A percentile compares a stretch with the other conserved stretches of the same genome.
phyloP scores from a whole-genome alignment of 306 rosid species.

The Rosa chinensis region DNA sequence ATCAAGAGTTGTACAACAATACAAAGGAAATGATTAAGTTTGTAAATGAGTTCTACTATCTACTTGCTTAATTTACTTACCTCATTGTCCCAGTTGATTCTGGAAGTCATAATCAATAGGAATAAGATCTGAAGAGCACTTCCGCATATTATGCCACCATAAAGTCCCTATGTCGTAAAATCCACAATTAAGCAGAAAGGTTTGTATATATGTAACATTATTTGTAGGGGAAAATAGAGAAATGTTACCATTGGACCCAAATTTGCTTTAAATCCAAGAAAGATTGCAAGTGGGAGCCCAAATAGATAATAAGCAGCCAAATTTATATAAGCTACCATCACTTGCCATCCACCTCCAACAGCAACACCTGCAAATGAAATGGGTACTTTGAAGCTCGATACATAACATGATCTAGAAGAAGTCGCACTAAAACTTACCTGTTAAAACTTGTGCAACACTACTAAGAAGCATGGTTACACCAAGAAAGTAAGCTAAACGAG shows the following conservation, averaged over 20 bases:
- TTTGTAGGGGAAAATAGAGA: not conserved
- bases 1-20: not conserved
- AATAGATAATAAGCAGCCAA: slow-evolving; percentile 50
- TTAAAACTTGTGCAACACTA: slow-evolving; percentile 14
- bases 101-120: slow-evolving; percentile 24
- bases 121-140: slow-evolving; percentile 30
- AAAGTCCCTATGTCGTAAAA: slow-evolving; percentile 24
- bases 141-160: slow-evolving; percentile 36
- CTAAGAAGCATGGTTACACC: slow-evolving; percentile 21
- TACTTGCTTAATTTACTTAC: slow-evolving; percentile 17
- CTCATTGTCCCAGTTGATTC: slow-evolving; percentile 47
- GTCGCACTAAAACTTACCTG: slow-evolving; percentile 31
- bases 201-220: not conserved
- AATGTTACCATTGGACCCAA: slow-evolving; percentile 35
- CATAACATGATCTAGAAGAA: not conserved
- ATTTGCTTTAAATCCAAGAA: slow-evolving; percentile 28
- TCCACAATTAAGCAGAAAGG: not conserved
- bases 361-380: slow-evolving; percentile 38
- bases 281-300: slow-evolving; percentile 50
- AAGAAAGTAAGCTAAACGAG: slow-evolving; percentile 18
- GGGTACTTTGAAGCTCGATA: not conserved
- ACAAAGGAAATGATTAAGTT: not conserved
- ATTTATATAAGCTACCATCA: slow-evolving; percentile 54
- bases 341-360: slow-evolving; percentile 60
- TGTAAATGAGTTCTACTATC: not conserved